Evolutionary conservation across 768 basidiomycete species (phyloP).

Genomic region (Boletellus emodensis): DNA sequence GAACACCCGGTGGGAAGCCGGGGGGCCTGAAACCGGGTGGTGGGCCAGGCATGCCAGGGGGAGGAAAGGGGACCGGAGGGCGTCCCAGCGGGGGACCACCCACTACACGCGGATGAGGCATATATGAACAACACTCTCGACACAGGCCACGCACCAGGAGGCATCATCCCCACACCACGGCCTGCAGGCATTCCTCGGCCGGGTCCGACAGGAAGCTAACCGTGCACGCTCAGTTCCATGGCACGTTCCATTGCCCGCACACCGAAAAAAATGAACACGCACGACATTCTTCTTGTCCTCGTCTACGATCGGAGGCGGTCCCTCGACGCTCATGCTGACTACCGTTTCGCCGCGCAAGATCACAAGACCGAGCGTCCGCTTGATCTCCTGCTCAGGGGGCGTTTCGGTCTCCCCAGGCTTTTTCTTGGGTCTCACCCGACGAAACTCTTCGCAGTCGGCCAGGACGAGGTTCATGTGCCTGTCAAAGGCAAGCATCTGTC

Average conservation of each 20-base stretch:
- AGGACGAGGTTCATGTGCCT: slow-evolving; percentile 99
- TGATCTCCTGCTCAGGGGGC: slow-evolving; percentile 86
- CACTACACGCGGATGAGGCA: slow-evolving; percentile 37
- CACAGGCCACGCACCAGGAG: slow-evolving; percentile 55
- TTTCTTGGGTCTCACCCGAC: slow-evolving; percentile 89
- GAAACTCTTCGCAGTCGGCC: slow-evolving; percentile 97
- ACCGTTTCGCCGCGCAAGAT: slow-evolving; percentile 96
- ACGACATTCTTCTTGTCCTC: slow-evolving; percentile 86
- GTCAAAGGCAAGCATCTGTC: slow-evolving; percentile 99
- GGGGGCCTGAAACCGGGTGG: slow-evolving; percentile 85
- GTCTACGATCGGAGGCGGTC: slow-evolving; percentile 86
- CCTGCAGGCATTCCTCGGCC: slow-evolving; percentile 96
- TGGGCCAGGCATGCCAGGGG: slow-evolving; percentile 80
- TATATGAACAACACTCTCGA: slow-evolving; percentile 15
- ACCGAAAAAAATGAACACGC: slow-evolving; percentile 30
- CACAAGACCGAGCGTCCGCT: slow-evolving; percentile 92
- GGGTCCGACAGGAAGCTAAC: slow-evolving; percentile 79
- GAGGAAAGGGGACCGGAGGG: slow-evolving; percentile 59
- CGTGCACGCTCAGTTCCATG: slow-evolving; percentile 15
- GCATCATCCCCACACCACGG: slow-evolving; percentile 95
- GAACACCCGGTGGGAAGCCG: slow-evolving; percentile 78
- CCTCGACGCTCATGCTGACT: slow-evolving; percentile 92
- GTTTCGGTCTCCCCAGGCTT: slow-evolving; percentile 73
- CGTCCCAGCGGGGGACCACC: slow-evolving; percentile 58
- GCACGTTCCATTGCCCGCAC: slow-evolving; percentile 5